Evolutionary conservation across 768 basidiomycete species (phyloP).

Genomic region (Psilocybe cyanescens): DNA sequence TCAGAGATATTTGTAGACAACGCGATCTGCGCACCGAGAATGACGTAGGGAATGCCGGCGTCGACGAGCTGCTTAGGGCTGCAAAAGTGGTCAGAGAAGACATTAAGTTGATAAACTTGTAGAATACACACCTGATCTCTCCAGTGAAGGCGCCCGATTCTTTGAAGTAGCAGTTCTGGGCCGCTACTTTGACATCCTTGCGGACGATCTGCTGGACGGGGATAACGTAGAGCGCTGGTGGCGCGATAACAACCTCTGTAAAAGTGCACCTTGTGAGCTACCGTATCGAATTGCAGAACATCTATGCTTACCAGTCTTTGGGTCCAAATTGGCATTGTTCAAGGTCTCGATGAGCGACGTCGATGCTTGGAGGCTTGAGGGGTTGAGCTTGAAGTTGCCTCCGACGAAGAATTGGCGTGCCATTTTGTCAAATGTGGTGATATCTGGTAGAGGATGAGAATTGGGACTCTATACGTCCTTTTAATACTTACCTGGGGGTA

Average conservation of each 20-base stretch:
- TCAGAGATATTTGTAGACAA: conserved; percentile 1
- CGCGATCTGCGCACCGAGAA: conserved; percentile 64
- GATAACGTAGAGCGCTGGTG: conserved; percentile 88
- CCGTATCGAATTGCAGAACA: not conserved
- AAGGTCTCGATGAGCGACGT: conserved; percentile 66
- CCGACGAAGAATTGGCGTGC: conserved; percentile 92
- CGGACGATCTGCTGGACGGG: conserved; percentile 63
- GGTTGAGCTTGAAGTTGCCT: conserved; percentile 99
- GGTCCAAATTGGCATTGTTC: conserved; percentile 81
- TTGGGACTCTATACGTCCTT: not conserved
- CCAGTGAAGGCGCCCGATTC: conserved; percentile 92
- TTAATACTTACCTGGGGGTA: not conserved
- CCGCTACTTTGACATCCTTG: conserved; percentile 77
- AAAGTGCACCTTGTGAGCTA: conserved; percentile 8
- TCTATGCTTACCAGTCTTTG: conserved; percentile 62
- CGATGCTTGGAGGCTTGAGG: conserved; percentile 65
- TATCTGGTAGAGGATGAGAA: not conserved
- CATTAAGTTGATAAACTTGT: conserved; percentile 1
- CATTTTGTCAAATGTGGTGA: conserved; percentile 27
- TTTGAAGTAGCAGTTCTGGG: conserved; percentile 92
- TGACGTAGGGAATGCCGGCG: conserved; percentile 87
- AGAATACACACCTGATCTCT: conserved; percentile 75
- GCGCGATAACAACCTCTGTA: conserved; percentile 93
- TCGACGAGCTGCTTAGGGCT: conserved; percentile 87
- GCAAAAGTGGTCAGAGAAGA: not conserved